Percentiles rank a stretch among this genome's conserved stretches.
phyloP scores from a whole-genome alignment of 306 rosid species.

The Malus fusca region DNA sequence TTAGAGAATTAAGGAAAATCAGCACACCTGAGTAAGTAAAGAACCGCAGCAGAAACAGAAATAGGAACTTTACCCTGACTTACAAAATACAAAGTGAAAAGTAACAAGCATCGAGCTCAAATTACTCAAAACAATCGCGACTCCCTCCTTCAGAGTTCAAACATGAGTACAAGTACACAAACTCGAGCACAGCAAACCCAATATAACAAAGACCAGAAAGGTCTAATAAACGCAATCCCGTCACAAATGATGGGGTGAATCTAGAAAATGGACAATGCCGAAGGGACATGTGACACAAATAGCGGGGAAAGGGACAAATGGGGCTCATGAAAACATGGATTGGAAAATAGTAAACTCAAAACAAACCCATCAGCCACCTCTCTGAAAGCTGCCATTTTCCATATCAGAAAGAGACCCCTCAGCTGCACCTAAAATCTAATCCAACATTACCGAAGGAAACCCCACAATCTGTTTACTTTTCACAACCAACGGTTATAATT shows the following conservation, averaged over 20 bases:
- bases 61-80: not conserved
- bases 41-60: not conserved
- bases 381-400: conserved; percentile 45
- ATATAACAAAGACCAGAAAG: conserved; percentile 4
- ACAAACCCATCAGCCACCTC: conserved; percentile 27
- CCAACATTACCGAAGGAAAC: not conserved
- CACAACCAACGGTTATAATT: too few relatives aligned
- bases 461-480: not conserved
- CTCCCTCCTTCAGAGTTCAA: not conserved
- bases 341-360: conserved; percentile 29
- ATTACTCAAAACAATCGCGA: not conserved
- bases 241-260: conserved; percentile 15
- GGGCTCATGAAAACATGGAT: conserved; percentile 7
- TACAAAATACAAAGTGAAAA: not conserved
- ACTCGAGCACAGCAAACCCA: not conserved
- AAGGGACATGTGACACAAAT: conserved; percentile 23
- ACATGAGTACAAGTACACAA: not conserved
- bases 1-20: not conserved
- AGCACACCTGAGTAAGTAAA: not conserved
- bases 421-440: conserved; percentile 27
- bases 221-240: not conserved
- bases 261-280: conserved; percentile 14
- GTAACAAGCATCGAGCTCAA: not conserved
- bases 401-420: conserved; percentile 44
- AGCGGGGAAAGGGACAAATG: conserved; percentile 29